These are phyloP conservation scores for Phytophthora rubi DNA, from an alignment of 352 stramenopile species.

Conservation along the genomic window DNA sequence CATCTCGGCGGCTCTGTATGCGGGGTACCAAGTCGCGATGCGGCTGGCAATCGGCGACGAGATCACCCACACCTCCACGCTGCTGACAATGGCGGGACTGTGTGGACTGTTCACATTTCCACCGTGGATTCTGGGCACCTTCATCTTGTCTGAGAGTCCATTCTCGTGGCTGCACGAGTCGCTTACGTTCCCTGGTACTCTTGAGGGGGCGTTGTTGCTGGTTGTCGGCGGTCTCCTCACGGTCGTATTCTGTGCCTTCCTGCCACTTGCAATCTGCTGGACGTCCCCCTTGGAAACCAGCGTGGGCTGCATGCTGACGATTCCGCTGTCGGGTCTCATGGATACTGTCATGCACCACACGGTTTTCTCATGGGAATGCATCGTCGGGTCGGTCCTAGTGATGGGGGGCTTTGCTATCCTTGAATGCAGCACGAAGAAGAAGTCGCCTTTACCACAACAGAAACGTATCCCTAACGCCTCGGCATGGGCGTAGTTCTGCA, in stretches of 20 bases:
- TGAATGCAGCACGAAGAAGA: constrained; percentile 40
- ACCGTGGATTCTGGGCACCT: constrained; percentile 51
- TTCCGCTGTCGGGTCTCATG: constrained; percentile 55
- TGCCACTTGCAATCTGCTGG: constrained; percentile 61
- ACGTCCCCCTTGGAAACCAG: constrained; percentile 68
- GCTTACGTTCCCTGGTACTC: constrained; percentile 43
- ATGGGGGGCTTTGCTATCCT: constrained; percentile 61
- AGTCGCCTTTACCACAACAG: not conserved
- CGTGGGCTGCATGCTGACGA: constrained; percentile 66
- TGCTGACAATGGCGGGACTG: constrained; percentile 57
- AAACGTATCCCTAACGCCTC: constrained; percentile 16
- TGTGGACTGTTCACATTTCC: constrained; percentile 56
- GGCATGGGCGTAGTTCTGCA: constrained; percentile 21
- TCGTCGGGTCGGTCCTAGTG: constrained; percentile 54
- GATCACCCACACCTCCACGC: constrained; percentile 54
- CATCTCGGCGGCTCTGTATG: constrained; percentile 57
- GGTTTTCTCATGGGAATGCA: constrained; percentile 54
- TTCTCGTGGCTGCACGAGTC: constrained; percentile 54
- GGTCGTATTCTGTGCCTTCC: constrained; percentile 54
- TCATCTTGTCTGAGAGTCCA: constrained; percentile 47
- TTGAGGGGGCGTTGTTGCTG: constrained; percentile 46
- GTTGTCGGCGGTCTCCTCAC: constrained; percentile 44
- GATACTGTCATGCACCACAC: constrained; percentile 56
- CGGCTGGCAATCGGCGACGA: constrained; percentile 45
- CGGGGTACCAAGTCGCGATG: constrained; percentile 57